phyloP scores from a whole-genome alignment of 768 basidiomycete genomes.

The Suillus bovinus region DNA sequence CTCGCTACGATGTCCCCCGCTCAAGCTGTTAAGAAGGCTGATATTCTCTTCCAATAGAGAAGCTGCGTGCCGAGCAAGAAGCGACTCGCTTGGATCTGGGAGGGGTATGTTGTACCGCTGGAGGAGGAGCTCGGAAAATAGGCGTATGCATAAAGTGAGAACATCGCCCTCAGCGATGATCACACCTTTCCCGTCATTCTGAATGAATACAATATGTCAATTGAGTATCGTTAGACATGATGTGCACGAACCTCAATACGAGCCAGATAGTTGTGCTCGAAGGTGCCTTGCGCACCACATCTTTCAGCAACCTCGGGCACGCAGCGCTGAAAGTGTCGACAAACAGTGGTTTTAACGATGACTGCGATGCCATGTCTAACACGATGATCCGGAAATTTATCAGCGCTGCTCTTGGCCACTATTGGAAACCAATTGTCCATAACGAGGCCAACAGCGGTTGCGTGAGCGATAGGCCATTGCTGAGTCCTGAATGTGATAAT shows the following conservation, averaged over 20 bases:
- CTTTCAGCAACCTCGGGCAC: constrained; percentile 58
- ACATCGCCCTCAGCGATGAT: constrained; percentile 60
- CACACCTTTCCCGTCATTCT: constrained; percentile 51
- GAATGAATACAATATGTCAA: background rate
- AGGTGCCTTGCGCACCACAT: constrained; percentile 66
- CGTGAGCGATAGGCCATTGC: constrained; percentile 57
- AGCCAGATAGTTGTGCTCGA: constrained; percentile 63
- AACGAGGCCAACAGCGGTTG: constrained; percentile 52
- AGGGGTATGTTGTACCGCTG: constrained; percentile 53
- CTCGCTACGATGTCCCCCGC: constrained; percentile 35
- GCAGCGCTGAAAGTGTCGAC: constrained; percentile 53
- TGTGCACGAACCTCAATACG: constrained; percentile 46
- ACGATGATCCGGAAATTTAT: constrained; percentile 42
- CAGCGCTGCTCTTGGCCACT: constrained; percentile 37
- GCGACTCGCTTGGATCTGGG: constrained; percentile 42
- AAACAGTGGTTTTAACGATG: constrained; percentile 55
- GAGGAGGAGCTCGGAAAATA: constrained; percentile 60
- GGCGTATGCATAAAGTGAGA: constrained; percentile 51
- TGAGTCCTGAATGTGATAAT: constrained; percentile 68
- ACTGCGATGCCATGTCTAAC: constrained; percentile 58
- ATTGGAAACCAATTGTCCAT: constrained; percentile 49
- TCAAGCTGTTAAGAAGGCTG: constrained; percentile 36
- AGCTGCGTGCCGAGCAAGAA: constrained; percentile 52
- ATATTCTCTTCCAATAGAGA: constrained; percentile 49
- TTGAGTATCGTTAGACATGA: constrained; percentile 6